Evolutionary conservation across 257 asterid species (phyloP).

Genomic region (Solanum peruvianum): DNA sequence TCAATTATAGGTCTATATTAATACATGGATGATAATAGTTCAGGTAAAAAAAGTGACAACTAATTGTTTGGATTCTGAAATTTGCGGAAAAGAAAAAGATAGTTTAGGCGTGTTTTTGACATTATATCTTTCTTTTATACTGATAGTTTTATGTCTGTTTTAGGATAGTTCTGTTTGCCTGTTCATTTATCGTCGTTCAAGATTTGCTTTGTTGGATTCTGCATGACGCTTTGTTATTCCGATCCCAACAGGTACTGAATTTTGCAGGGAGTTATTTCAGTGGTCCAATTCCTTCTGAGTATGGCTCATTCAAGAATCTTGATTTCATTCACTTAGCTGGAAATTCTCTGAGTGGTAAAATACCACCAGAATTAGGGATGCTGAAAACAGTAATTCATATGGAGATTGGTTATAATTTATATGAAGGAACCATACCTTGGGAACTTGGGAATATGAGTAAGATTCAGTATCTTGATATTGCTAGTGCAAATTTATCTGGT

Average conservation of each 20-base stretch:
- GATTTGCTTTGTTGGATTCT: background rate
- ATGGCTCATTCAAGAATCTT: constrained; percentile 51
- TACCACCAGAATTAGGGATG: constrained; percentile 69
- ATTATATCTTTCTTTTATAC: background rate
- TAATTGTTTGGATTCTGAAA: background rate
- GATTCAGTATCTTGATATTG: constrained; percentile 80
- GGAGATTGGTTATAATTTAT: constrained; percentile 91
- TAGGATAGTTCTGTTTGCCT: background rate
- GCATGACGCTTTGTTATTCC: background rate
- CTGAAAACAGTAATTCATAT: constrained; percentile 55
- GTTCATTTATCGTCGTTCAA: background rate
- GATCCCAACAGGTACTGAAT: constrained; percentile 28
- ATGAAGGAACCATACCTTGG: constrained; percentile 78
- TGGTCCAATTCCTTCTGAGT: constrained; percentile 73
- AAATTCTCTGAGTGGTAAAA: constrained; percentile 48
- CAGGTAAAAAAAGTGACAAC: background rate
- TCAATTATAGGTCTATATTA: background rate
- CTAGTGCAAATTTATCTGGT: constrained; percentile 84
- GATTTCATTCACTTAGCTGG: constrained; percentile 88
- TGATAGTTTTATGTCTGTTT: background rate
- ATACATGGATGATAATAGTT: background rate
- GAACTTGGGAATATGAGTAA: constrained; percentile 71
- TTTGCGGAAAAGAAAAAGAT: background rate
- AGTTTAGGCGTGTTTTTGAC: background rate
- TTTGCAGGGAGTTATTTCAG: constrained; percentile 97